Evolutionary conservation across 805 yeast genomes (phyloP), one percentile per base, ranked within the genome.

Genomic region (Schwanniomyces yamadae): DNA sequence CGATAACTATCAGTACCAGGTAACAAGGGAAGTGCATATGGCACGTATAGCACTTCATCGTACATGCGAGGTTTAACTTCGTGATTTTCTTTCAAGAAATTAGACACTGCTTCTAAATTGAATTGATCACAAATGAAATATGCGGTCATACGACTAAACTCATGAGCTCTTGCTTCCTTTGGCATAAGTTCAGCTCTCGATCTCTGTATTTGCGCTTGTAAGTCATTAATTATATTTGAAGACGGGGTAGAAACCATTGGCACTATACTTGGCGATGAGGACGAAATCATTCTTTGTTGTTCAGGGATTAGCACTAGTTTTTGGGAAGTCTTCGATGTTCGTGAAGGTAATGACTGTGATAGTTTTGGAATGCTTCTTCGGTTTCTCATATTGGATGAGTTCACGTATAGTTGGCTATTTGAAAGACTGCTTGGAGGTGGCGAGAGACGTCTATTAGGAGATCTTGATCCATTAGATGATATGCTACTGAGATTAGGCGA

Each of bases 11-110:
- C 83, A 17, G 72, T 75, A 3, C 97, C 97, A 0, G 96, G 95
- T 3, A 88, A 64, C 18, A 90, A 66, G 0, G 98, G 99, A 25
- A 91, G 66, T 19, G 88, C 75, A 52, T 90, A 91, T 1, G 95
- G 95, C 6, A 85, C 91, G 52, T 90, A 91, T 16, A 93, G 62
- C n/a, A 88, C 95, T 49, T 91, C 97, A 59, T 91, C 96, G 50
- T 91, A 91, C 20, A 84, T 56, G 42, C 97, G 68, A 1, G 96
- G 95, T 5, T 85, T 76, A 1, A 90, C 95, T 49, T 82, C 82
- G 59, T 91, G 99, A 28, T 80, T 70, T 6, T 74, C 66, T 25
- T 73, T 66, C 19, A 93, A 62, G 48, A 87, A 91, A 29, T 72
- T 69, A 1, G 83, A 71, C 2, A 88, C 77, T 5, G 75, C 65